These are phyloP conservation scores for Clonostachys solani DNA, from an alignment of 2,329 filamentous ascomycete species.

Conservation along the genomic window DNA sequence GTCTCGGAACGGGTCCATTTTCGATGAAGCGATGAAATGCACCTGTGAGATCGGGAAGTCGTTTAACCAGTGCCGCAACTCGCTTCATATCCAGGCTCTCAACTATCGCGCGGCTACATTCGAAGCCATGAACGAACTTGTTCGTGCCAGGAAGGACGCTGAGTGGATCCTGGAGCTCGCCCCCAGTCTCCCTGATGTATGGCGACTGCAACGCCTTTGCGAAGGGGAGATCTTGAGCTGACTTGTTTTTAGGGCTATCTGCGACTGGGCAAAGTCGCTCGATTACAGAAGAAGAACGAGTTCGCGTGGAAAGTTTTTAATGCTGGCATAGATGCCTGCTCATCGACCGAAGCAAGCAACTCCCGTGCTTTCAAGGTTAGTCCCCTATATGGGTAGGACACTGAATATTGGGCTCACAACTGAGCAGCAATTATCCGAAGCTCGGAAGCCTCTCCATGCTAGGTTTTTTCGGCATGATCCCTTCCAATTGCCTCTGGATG, in stretches of 20 bases:
- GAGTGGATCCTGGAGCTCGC: slow-evolving; percentile 37
- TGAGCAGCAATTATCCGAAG: slow-evolving; percentile 23
- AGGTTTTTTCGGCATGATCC: slow-evolving; percentile 27
- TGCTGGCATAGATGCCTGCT: slow-evolving; percentile 26
- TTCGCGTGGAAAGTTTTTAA: slow-evolving; percentile 33
- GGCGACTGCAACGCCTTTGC: not conserved
- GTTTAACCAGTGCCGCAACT: slow-evolving; percentile 32
- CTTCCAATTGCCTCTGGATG: slow-evolving; percentile 25
- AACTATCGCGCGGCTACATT: slow-evolving; percentile 35
- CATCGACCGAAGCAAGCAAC: too few relatives aligned
- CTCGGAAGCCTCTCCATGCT: slow-evolving; percentile 25
- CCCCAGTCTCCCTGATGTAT: slow-evolving; percentile 31
- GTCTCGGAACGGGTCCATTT: slow-evolving; percentile 25
- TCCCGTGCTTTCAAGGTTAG: too few relatives aligned
- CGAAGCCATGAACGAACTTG: slow-evolving; percentile 28
- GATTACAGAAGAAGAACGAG: slow-evolving; percentile 27
- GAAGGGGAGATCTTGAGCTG: slow-evolving; percentile 2
- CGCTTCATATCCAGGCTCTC: slow-evolving; percentile 30
- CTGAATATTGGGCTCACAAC: not conserved
- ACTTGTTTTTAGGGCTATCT: slow-evolving; percentile 28
- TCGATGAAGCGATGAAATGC: slow-evolving; percentile 36
- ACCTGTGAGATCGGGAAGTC: slow-evolving; percentile 25
- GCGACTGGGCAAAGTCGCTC: slow-evolving; percentile 31
- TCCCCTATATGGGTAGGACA: not conserved
- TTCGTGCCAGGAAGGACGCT: slow-evolving; percentile 30